These are phyloP conservation scores for Glomus cerebriforme DNA, from an alignment of 192 early-diverging fungal species.

Conservation along the genomic window DNA sequence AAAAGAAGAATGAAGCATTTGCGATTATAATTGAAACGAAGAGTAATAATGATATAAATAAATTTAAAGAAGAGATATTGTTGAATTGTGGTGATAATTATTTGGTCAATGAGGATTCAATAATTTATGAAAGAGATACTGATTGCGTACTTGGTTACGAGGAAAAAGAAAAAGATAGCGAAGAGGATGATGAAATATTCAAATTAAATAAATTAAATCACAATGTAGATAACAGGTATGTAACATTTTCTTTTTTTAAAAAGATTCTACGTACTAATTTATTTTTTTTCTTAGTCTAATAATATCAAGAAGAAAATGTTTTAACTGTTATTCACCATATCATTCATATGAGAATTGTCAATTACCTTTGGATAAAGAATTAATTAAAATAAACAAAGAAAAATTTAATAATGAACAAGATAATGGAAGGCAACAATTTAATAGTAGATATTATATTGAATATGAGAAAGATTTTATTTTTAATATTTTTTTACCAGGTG, in stretches of 20 bases:
- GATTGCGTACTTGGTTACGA: neutral
- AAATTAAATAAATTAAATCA: neutral
- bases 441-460: constrained; percentile 20
- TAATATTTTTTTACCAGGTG: neutral
- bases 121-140: neutral
- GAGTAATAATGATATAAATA: neutral
- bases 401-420: neutral
- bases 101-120: neutral
- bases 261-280: neutral
- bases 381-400: constrained; percentile 8
- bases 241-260: neutral
- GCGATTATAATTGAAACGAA: too few species aligned
- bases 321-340: constrained; percentile 3
- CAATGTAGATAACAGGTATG: neutral
- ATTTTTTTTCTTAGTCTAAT: neutral
- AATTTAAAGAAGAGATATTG: neutral
- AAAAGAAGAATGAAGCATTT: neutral
- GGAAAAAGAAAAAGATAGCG: neutral
- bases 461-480: neutral
- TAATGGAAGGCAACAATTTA: neutral
- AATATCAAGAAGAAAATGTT: constrained; percentile 10
- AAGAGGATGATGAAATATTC: neutral
- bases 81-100: neutral
- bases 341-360: neutral
- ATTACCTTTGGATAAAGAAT: neutral